Percentiles rank a stretch among this genome's conserved stretches.
These are phyloP conservation scores for Russula brevipes DNA, from an alignment of 768 basidiomycete genomes.

Conservation along the genomic window DNA sequence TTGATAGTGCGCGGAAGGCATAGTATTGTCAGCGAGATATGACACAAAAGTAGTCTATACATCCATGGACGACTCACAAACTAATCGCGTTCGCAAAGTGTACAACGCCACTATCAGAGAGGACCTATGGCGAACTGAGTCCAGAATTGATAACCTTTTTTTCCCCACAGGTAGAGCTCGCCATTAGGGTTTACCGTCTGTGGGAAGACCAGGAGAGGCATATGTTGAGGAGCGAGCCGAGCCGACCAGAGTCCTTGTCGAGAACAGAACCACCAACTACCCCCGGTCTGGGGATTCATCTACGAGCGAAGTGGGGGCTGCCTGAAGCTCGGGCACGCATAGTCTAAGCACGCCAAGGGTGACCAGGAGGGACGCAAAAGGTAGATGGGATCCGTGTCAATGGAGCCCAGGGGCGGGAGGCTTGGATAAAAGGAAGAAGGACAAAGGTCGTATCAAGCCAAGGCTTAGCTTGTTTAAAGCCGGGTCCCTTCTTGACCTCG, in stretches of 20 bases:
- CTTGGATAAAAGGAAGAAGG: no score
- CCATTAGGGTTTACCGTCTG: background rate
- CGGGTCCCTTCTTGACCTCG: no score
- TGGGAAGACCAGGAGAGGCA: background rate
- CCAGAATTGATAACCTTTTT: constrained; percentile 24
- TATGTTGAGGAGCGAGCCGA: constrained; percentile 25
- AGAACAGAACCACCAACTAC: constrained; percentile 10
- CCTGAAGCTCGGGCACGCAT: no score
- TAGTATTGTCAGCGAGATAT: background rate
- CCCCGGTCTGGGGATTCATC: background rate
- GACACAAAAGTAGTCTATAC: background rate
- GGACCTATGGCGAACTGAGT: constrained; percentile 16
- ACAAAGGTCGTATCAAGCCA: no score
- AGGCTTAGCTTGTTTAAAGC: no score
- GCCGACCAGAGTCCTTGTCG: background rate
- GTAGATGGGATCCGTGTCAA: no score
- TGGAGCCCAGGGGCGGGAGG: no score
- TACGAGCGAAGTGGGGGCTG: background rate
- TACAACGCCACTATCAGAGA: constrained; percentile 19
- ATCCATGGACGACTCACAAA: constrained; percentile 14
- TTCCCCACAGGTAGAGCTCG: background rate
- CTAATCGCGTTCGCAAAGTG: constrained; percentile 20
- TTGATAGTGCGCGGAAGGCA: background rate
- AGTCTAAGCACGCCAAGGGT: no score
- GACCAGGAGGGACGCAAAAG: no score